These are phyloP conservation scores for Kwoniella pini DNA, from an alignment of 768 basidiomycete genomes.

Conservation along the genomic window DNA sequence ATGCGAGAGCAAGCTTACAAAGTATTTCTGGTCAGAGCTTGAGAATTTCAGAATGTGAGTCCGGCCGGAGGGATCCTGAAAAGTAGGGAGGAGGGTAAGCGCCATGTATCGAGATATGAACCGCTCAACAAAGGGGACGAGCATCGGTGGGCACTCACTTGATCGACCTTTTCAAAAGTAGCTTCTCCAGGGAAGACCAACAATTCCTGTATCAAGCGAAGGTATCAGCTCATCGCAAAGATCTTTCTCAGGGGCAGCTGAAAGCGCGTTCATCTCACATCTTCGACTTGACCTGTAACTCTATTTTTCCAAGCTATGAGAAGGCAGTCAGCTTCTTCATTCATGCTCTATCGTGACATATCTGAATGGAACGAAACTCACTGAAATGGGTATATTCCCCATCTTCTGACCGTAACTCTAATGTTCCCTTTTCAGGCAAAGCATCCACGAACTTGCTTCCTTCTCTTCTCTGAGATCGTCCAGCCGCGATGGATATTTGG, in stretches of 20 bases:
- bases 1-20: constrained; percentile 62
- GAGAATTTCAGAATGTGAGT: constrained; percentile 89
- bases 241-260: background rate
- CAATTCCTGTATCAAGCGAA: constrained; percentile 63
- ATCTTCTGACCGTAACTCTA: constrained; percentile 46
- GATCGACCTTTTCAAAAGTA: constrained; percentile 70
- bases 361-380: too few relatives aligned
- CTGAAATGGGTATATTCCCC: constrained; percentile 59
- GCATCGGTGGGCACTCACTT: too few relatives aligned
- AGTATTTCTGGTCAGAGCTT: constrained; percentile 83
- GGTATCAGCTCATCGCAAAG: constrained; percentile 1
- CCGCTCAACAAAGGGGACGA: too few relatives aligned
- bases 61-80: constrained; percentile 61
- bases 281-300: constrained; percentile 30
- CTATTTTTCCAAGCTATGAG: constrained; percentile 45
- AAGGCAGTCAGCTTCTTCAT: too few relatives aligned
- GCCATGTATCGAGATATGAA: too few relatives aligned
- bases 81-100: too few relatives aligned
- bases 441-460: constrained; percentile 51
- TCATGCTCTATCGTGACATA: too few relatives aligned
- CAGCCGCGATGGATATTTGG: constrained; percentile 30
- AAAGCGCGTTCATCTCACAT: constrained; percentile 35
- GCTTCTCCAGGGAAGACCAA: constrained; percentile 88
- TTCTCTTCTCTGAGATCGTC: constrained; percentile 38
- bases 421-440: constrained; percentile 44